Evolutionary conservation across 2,329 filamentous ascomycete species (phyloP), one percentile per base, ranked within the genome.

Genomic region (Alternaria alternata): DNA sequence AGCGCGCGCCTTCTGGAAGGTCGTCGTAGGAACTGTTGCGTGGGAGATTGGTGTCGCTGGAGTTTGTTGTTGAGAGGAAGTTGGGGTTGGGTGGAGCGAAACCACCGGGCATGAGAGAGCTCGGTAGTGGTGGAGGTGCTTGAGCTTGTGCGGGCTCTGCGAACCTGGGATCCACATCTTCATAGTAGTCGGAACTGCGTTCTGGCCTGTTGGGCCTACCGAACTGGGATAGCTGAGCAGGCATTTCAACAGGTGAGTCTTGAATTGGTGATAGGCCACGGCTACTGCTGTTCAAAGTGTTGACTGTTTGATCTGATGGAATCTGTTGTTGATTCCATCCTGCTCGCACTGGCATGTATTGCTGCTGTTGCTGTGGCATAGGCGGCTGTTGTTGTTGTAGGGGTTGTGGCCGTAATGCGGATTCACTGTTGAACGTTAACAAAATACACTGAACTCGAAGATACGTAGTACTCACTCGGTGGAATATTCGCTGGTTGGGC

Each of bases 111-210:
- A 79, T 71, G 28, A 72, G 62, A 56, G 77, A 64, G 53, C 73
- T 61, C 49, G 78, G 74, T 58, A 77, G 60, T 55, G 69, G 68
- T 72, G 77, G 67, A 22, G 68, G 67, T 14, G 62, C 62, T 46
- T 62, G 66, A 39, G 55, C 58, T 55, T 59, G 67, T 63, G 68
- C 55, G 26, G 80, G 79, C 57, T 87, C 85, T 34, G 88, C 91
- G 73, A 97, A 98, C 57, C 89, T 91, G 44, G 94, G 93, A 67
- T 97, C 93, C 12, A 97, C 88, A 76, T 98, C 94, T 83, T 98
- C 95, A 74, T 96, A 96, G 80, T 98, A 98, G 63, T 86, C 74
- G 11, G 84, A 83, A 51, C 69, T 78, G 24, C 70, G 70, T 38
- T 78, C 75, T 44, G 46, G 34, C 2, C 24, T 57, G 7, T 65